phyloP scores from a whole-genome alignment of 83 land plant species.

The Diphasiastrum complanatum region DNA sequence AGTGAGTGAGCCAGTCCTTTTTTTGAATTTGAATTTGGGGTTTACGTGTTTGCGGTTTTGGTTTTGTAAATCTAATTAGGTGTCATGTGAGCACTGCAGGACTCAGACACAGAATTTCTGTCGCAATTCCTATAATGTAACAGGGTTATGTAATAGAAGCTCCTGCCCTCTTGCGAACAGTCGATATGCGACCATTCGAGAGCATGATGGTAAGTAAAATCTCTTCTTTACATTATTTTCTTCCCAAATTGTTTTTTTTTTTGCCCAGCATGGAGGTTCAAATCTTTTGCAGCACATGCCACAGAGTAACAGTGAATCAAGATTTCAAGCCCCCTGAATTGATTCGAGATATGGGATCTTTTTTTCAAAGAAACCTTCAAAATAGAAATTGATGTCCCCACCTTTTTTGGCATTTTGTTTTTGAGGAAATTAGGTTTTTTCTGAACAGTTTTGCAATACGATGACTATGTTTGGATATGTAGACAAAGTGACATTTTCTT shows the following conservation, averaged over 20 bases:
- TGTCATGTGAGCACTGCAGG: slow-evolving; percentile 41
- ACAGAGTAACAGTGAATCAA: too few species aligned
- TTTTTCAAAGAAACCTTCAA: too few species aligned
- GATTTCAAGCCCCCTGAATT: too few species aligned
- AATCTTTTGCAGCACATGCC: not conserved
- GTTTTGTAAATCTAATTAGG: too few species aligned
- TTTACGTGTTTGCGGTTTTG: not conserved
- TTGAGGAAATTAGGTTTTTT: too few species aligned
- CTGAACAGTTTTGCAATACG: too few species aligned
- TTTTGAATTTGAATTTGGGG: not conserved
- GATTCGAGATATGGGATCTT: too few species aligned
- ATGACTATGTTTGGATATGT: too few species aligned
- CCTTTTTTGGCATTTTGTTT: too few species aligned
- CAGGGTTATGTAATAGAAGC: slow-evolving; percentile 95
- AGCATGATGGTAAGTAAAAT: slow-evolving; percentile 56
- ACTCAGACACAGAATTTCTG: slow-evolving; percentile 80
- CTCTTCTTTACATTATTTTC: not conserved
- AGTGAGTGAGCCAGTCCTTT: slow-evolving; percentile 33
- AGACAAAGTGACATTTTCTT: too few species aligned
- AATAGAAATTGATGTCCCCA: too few species aligned
- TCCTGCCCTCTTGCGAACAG: slow-evolving; percentile 99
- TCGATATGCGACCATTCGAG: slow-evolving; percentile 88
- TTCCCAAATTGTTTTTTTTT: not conserved
- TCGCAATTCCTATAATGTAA: slow-evolving; percentile 84
- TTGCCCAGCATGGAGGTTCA: not conserved